Evolutionary conservation across 768 basidiomycete genomes (phyloP), one percentile per base, ranked within the genome.

Genomic region (Boletus eberwhitei): DNA sequence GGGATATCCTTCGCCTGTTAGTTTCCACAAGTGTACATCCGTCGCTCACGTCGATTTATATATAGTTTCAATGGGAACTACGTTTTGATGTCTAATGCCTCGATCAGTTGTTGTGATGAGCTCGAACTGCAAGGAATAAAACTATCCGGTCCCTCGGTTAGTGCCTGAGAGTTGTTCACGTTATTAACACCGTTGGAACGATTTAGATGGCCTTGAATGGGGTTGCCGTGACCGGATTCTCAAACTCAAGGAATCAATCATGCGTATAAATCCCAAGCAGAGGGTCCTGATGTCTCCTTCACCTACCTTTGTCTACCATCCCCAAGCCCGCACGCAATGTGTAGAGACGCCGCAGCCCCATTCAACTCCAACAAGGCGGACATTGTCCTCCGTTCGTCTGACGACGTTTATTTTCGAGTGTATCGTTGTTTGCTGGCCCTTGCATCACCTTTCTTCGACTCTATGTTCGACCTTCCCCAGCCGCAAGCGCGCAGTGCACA

Each of bases 361-460:
- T 83, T 84, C 64, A 65, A 83, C 50, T 67, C 75, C 44, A 68
- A 69, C 21, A 73, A 74, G 50, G 78, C 79, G 38, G 80, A 83
- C 53, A 68, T 83, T 38, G 73, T 80, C 55, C 65, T 84, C 38
- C 75, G 77, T 50, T 78, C 83, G 9, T 80, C 77, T 35, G 83
- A 84, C 50, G 44, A 61, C 32, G 48, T 69, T 13, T 57, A 69
- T 38, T 64, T 64, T 37, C 46, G 59, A 22, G 61, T 66, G 36
- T 44, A 66, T 37, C 57, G 71, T 26, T 61, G 71, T 41, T 21
- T 68, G 44, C 55, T 73, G 7, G 55, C 54, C 38, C 48, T 67
- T 29, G 50, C 70, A 17, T 71, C 69, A 6, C 68, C 69, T 24
- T 62, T 71, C 43, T 71, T 71, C 50, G 58, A 67, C 35, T 56